Evolutionary conservation across 1,139 yeast species (phyloP).

Genomic region (Saccharomyces hybrid): DNA sequence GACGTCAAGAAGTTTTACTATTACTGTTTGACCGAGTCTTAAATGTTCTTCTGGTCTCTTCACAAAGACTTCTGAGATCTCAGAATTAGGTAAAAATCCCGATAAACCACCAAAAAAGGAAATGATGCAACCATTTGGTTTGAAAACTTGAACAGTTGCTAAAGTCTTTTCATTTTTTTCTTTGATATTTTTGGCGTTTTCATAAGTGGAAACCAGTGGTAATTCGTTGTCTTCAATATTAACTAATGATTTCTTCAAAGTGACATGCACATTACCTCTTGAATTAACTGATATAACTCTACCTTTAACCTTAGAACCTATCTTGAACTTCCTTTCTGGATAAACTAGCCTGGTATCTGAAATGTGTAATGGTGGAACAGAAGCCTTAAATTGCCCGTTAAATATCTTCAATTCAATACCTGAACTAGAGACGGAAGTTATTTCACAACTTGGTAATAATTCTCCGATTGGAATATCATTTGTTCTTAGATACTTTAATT

Average conservation of each 20-base stretch:
- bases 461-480: conserved; percentile 76
- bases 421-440: conserved; percentile 54
- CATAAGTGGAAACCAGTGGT: conserved; percentile 35
- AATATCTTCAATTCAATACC: conserved; percentile 64
- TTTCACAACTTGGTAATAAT: conserved; percentile 46
- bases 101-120: conserved; percentile 71
- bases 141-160: conserved; percentile 69
- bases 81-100: conserved; percentile 79
- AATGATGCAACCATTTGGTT: conserved; percentile 71
- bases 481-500: conserved; percentile 55
- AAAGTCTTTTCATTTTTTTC: conserved; percentile 51
- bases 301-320: conserved; percentile 71
- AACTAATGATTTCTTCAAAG: conserved; percentile 79
- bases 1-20: conserved; percentile 55
- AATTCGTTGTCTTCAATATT: conserved; percentile 56
- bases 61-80: conserved; percentile 84
- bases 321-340: conserved; percentile 87
- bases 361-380: conserved; percentile 68
- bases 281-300: conserved; percentile 44
- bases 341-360: conserved; percentile 77
- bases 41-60: conserved; percentile 69
- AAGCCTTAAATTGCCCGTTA: conserved; percentile 57
- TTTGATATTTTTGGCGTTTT: conserved; percentile 36
- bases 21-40: conserved; percentile 76
- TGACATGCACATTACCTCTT: conserved; percentile 45